A percentile compares a stretch with the other conserved stretches of the same genome.
Evolutionary conservation across 805 yeast species (phyloP).

Genomic region (Ogataea kodamae): DNA sequence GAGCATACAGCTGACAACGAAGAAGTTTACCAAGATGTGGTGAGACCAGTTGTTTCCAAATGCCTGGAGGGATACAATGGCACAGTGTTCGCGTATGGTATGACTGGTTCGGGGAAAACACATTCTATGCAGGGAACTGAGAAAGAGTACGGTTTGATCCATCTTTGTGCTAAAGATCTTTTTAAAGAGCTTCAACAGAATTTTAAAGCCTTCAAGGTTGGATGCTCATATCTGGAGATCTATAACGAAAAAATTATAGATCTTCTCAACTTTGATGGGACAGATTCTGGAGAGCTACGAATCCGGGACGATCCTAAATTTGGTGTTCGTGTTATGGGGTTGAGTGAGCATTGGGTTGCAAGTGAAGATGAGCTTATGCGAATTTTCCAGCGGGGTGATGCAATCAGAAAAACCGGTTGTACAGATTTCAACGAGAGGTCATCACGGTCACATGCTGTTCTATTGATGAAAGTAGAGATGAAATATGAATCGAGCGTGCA

Average conservation of each 20-base stretch:
- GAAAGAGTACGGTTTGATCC: constrained; percentile 66
- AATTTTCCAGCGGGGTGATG: constrained; percentile 66
- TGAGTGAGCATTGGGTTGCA: constrained; percentile 56
- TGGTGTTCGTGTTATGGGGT: constrained; percentile 75
- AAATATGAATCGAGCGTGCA: constrained; percentile 41
- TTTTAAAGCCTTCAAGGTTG: constrained; percentile 40
- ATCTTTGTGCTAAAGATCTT: constrained; percentile 58
- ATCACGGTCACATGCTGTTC: constrained; percentile 88
- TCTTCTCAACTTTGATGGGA: constrained; percentile 46
- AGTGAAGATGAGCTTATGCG: constrained; percentile 57
- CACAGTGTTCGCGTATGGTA: constrained; percentile 90
- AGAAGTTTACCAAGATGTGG: constrained; percentile 58
- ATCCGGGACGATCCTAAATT: constrained; percentile 71
- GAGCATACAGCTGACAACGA: constrained; percentile 50
- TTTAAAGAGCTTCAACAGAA: constrained; percentile 44
- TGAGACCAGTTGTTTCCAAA: constrained; percentile 48
- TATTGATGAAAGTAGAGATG: constrained; percentile 58
- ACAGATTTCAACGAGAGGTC: constrained; percentile 87
- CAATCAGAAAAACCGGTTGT: constrained; percentile 72
- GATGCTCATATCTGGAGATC: constrained; percentile 76
- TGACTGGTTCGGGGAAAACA: constrained; percentile 93
- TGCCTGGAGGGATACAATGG: constrained; percentile 77
- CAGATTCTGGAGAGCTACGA: constrained; percentile 51
- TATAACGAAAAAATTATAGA: constrained; percentile 87
- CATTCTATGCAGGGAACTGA: constrained; percentile 76